Conservation (phyloP, 2,329 filamentous ascomycete genomes). For the Neurospora crassa region DNA sequence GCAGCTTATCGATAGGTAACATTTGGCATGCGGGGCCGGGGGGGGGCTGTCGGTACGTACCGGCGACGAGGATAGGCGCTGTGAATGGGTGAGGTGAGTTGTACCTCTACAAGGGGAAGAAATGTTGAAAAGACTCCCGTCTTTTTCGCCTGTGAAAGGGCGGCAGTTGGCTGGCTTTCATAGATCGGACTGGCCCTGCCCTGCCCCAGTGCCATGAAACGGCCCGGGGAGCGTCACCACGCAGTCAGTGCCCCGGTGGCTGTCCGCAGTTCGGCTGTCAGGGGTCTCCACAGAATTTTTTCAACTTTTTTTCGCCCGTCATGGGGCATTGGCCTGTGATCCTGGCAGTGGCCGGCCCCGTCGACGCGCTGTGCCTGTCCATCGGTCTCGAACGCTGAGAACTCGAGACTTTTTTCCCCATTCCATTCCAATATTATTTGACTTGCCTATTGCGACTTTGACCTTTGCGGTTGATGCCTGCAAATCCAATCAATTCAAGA, state of each 20-base stretch:
- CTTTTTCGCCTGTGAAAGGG: background rate
- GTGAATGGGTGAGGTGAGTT: background rate
- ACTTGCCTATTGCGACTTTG: background rate
- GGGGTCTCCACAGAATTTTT: slow-evolving; percentile 17
- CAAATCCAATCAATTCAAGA: background rate
- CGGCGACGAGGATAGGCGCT: background rate
- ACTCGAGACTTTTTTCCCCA: background rate
- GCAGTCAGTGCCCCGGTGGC: background rate
- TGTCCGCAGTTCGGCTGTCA: background rate
- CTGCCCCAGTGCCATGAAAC: too few relatives aligned
- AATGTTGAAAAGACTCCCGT: background rate
- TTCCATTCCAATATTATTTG: background rate
- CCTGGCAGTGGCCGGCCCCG: background rate
- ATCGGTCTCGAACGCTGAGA: background rate
- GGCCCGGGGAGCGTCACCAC: background rate
- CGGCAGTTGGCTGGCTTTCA: too few relatives aligned
- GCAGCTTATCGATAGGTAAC: background rate
- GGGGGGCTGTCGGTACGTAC: background rate
- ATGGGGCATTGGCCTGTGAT: slow-evolving; percentile 7
- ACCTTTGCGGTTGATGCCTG: background rate
- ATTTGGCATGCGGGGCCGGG: background rate
- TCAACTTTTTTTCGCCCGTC: slow-evolving; percentile 17
- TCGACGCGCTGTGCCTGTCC: background rate
- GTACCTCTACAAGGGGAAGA: background rate
- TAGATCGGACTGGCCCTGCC: too few relatives aligned